Conservation (phyloP, 192 early-diverging fungal genomes). For the Umbelopsis sp. region DNA sequence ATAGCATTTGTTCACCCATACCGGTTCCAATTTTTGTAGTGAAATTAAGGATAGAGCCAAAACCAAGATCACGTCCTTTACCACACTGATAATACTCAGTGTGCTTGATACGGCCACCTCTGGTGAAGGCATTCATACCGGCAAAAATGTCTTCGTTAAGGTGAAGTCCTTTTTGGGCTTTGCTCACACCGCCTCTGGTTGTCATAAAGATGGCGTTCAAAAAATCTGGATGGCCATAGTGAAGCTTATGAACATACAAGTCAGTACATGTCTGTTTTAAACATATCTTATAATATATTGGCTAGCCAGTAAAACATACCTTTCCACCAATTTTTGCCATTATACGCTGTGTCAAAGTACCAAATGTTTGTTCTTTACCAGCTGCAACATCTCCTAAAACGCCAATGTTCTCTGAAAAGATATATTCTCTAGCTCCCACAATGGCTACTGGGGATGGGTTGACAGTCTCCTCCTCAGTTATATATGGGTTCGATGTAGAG, state of each 20-base stretch:
- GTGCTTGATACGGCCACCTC: constrained; percentile 88
- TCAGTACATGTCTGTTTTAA: no score
- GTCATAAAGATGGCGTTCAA: constrained; percentile 88
- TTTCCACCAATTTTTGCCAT: constrained; percentile 85
- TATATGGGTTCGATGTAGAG: constrained; percentile 69
- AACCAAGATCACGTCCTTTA: constrained; percentile 88
- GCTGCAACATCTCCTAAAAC: constrained; percentile 88
- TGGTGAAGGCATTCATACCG: constrained; percentile 85
- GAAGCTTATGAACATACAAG: constrained; percentile 39
- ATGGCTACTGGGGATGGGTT: constrained; percentile 76
- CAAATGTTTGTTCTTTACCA: constrained; percentile 87
- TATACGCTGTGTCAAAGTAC: constrained; percentile 82
- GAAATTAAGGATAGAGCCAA: constrained; percentile 88
- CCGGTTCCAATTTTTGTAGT: constrained; percentile 90
- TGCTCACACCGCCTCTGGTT: constrained; percentile 84
- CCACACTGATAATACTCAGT: constrained; percentile 92
- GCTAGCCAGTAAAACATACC: not conserved
- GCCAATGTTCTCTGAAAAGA: constrained; percentile 85
- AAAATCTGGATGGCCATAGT: constrained; percentile 92
- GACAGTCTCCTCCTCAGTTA: constrained; percentile 57
- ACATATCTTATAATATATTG: no score
- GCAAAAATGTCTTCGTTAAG: constrained; percentile 94
- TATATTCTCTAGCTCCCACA: constrained; percentile 85
- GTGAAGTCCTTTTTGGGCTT: constrained; percentile 89
- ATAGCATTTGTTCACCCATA: constrained; percentile 93